phyloP scores from a whole-genome alignment of 768 basidiomycete species.

The Scleroderma bovista region DNA sequence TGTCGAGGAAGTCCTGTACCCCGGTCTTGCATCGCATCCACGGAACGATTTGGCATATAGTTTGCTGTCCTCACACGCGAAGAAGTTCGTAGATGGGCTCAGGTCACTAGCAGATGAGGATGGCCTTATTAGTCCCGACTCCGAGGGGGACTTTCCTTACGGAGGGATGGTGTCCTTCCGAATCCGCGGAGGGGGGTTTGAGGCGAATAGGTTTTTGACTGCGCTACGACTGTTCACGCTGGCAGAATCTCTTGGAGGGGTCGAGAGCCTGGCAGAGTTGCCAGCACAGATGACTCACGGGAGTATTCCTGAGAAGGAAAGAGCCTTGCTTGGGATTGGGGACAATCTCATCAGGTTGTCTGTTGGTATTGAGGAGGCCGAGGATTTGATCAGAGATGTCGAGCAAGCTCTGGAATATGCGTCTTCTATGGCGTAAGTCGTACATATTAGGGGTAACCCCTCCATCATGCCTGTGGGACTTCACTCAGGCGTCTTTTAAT shows the following conservation, averaged over 20 bases:
- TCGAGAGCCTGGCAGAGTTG: slow-evolving; percentile 86
- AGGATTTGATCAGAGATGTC: slow-evolving; percentile 57
- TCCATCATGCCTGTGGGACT: too few species aligned
- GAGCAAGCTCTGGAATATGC: slow-evolving; percentile 24
- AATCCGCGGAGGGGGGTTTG: slow-evolving; percentile 43
- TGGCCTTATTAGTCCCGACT: slow-evolving; percentile 13
- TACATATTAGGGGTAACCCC: too few species aligned
- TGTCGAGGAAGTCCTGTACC: slow-evolving; percentile 84
- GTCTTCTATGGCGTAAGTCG: too few species aligned
- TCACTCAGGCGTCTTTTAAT: background rate
- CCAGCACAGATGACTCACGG: slow-evolving; percentile 90
- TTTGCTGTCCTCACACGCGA: slow-evolving; percentile 65
- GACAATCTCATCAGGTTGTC: slow-evolving; percentile 73
- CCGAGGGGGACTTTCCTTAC: slow-evolving; percentile 67
- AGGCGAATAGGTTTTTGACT: slow-evolving; percentile 65
- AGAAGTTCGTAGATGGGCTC: slow-evolving; percentile 49
- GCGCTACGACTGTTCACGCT: slow-evolving; percentile 65
- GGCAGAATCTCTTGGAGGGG: slow-evolving; percentile 87
- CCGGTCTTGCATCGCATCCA: slow-evolving; percentile 66
- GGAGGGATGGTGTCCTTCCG: slow-evolving; percentile 85
- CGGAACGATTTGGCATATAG: slow-evolving; percentile 59
- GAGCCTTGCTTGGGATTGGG: slow-evolving; percentile 68
- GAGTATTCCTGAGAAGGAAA: slow-evolving; percentile 61
- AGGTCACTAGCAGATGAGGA: slow-evolving; percentile 22
- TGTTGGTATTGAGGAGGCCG: slow-evolving; percentile 84